These are phyloP conservation scores for Rugiboletus extremiorientalis DNA, from an alignment of 1,284 basidiomycete genomes.

Conservation along the genomic window DNA sequence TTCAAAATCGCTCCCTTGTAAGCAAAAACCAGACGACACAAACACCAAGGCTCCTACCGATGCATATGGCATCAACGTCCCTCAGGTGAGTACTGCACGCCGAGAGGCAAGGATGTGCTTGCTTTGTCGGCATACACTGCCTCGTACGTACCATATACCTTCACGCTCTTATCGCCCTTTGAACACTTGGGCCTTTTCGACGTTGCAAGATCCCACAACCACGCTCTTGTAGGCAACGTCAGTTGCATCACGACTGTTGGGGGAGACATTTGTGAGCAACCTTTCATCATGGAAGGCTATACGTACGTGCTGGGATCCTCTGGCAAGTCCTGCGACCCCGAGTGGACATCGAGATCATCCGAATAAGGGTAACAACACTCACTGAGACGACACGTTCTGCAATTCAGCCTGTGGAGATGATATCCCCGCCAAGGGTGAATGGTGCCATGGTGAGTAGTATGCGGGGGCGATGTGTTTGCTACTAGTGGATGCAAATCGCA, in stretches of 20 bases:
- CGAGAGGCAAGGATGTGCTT: conserved; percentile 13
- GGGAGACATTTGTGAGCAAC: not conserved
- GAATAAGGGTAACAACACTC: not conserved
- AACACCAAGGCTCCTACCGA: conserved; percentile 43
- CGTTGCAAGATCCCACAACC: conserved; percentile 73
- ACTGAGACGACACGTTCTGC: conserved; percentile 43
- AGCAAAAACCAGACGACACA: not conserved
- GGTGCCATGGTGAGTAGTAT: conserved; percentile 17
- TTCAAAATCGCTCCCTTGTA: not conserved
- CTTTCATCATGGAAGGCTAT: not conserved
- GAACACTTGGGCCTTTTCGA: conserved; percentile 56
- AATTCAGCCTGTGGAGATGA: conserved; percentile 45
- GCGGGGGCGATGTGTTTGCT: no score
- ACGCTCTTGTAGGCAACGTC: conserved; percentile 73
- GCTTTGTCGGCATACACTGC: conserved; percentile 71
- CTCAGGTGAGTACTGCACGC: conserved; percentile 26
- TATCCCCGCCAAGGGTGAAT: conserved; percentile 42
- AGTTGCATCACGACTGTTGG: conserved; percentile 48
- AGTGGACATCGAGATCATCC: not conserved
- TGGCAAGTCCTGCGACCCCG: conserved; percentile 37
- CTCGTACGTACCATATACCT: conserved; percentile 74
- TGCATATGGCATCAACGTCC: conserved; percentile 76
- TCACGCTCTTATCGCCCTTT: conserved; percentile 50
- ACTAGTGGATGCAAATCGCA: not conserved
- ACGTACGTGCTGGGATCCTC: conserved; percentile 45